Conservation (phyloP, 192 early-diverging fungal species). For the Backusella westeae region DNA sequence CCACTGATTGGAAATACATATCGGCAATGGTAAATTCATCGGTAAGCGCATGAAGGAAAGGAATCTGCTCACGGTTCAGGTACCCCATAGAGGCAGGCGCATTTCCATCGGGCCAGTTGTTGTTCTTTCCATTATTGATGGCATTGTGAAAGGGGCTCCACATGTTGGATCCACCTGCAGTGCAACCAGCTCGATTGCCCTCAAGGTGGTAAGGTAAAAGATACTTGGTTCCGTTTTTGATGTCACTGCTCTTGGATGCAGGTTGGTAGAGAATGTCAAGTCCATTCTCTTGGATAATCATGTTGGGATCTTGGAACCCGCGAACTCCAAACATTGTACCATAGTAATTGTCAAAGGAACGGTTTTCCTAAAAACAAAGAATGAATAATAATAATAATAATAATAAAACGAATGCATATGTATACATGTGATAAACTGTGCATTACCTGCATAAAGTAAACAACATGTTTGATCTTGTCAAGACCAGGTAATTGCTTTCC, state of each 20-base stretch:
- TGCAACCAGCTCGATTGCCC: constrained; percentile 27
- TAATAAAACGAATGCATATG: too few species aligned
- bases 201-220: constrained; percentile 24
- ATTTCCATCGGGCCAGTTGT: constrained; percentile 31
- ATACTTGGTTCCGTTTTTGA: constrained; percentile 20
- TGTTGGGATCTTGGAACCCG: constrained; percentile 16
- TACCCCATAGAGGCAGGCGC: constrained; percentile 24
- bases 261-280: constrained; percentile 25
- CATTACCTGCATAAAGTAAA: constrained; percentile 28
- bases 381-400: not conserved
- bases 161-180: constrained; percentile 26
- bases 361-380: constrained; percentile 13
- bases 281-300: constrained; percentile 24
- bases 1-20: constrained; percentile 27
- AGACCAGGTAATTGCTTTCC: constrained; percentile 6
- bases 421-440: not conserved
- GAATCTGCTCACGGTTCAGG: constrained; percentile 11
- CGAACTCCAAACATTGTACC: constrained; percentile 25
- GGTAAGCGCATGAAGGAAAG: constrained; percentile 19
- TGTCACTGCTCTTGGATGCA: constrained; percentile 9
- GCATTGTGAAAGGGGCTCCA: constrained; percentile 22
- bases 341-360: constrained; percentile 26
- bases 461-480: constrained; percentile 30
- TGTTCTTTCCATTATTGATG: constrained; percentile 23
- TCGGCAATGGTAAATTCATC: constrained; percentile 32